Evolutionary conservation across 2,329 filamentous ascomycete genomes (phyloP).

Genomic region (Aspergillus ochraceoroseus): DNA sequence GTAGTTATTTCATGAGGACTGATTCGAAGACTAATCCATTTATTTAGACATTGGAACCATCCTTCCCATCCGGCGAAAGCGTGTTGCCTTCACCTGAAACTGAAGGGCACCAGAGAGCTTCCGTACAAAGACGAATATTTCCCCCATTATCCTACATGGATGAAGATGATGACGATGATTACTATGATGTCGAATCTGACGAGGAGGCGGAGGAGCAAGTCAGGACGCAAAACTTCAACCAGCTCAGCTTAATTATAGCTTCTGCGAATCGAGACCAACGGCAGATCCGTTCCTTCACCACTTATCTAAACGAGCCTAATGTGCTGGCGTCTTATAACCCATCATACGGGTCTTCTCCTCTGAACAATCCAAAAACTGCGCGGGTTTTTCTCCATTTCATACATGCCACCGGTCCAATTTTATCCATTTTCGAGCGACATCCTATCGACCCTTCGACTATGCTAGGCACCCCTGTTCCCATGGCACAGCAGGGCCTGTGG

Average conservation of each 20-base stretch:
- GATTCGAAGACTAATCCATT: not conserved
- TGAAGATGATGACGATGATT: constrained; percentile 56
- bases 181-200: constrained; percentile 58
- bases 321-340: constrained; percentile 62
- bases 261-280: constrained; percentile 45
- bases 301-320: constrained; percentile 46
- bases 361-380: constrained; percentile 74
- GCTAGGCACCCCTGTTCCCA: constrained; percentile 59
- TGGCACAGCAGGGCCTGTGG: constrained; percentile 56
- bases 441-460: constrained; percentile 66
- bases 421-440: constrained; percentile 83
- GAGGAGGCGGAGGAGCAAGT: constrained; percentile 50
- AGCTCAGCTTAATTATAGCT: constrained; percentile 43
- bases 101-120: constrained; percentile 7
- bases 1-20: no score
- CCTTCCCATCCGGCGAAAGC: not conserved
- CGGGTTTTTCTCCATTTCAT: constrained; percentile 89
- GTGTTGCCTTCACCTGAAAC: not conserved
- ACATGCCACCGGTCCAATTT: constrained; percentile 75
- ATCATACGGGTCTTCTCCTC: constrained; percentile 61
- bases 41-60: not conserved
- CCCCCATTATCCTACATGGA: constrained; percentile 40
- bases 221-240: constrained; percentile 33
- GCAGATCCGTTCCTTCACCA: constrained; percentile 47
- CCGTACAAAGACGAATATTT: constrained; percentile 10